Base-by-base conservation (phyloP, 2,329 filamentous ascomycete species). In the Diaporthe sp. region DNA sequence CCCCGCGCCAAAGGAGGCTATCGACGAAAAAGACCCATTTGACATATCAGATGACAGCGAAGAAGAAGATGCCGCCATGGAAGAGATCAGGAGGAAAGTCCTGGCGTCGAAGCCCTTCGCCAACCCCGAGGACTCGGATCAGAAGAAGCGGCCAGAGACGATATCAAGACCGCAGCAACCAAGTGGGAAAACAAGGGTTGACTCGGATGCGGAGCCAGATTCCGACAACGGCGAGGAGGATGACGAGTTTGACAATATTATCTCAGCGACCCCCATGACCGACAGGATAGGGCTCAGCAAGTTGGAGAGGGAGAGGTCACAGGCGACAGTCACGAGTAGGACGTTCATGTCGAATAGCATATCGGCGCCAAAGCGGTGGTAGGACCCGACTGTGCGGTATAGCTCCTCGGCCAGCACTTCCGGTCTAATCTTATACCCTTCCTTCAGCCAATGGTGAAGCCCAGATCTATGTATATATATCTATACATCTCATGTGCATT, bases 181-280 rank as follows among this genome's bases (percentile, higher is more conserved):
- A 73, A 53, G 37, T 31, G 88, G 89, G 1, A 93, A 94, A 74
- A 91, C 91, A 0, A 92, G 94, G 72, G 90, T 90, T 3, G 91
- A 94, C 76, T 94, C 93, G 4, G 94, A 95, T 77, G 90, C 93
- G 74, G 89, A 86, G 42, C 83, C 85, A 28, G 81, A 77, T 12
- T 83, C 75, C 62, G 87, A 86, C 37, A 90, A 87, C 6, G 89
- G 83, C 62, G 82, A 78, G 8, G 89, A 86, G 13, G 93, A 97
- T 72, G 94, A 94, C 62, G 93, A 95, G 68, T 98, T 98, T 81
- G 96, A 98, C 81, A 93, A 93, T 78, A 97, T 99, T 83, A 98
- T 98, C 81, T 92, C 96, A 79, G 96, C 97, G 0, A 96, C 95
- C 4, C 95, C 95, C 0, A 91, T 97, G 25, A 98, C 96, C 0